phyloP scores from a whole-genome alignment of 2,329 filamentous ascomycete species.

The Cadophora sp. region DNA sequence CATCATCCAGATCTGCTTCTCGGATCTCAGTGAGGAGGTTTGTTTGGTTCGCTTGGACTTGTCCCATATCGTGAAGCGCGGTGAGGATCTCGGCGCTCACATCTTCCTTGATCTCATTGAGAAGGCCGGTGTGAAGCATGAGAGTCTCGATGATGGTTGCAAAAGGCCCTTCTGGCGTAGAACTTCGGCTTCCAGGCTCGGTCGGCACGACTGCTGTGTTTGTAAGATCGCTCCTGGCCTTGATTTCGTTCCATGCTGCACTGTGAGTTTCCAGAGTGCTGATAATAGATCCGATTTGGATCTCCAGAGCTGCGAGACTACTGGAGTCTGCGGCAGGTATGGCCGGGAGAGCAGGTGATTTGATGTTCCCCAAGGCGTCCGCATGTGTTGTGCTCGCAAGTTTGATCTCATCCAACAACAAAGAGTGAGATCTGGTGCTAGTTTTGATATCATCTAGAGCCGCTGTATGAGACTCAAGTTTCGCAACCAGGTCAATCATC shows the following conservation, averaged over 20 bases:
- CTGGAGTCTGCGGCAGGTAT: slow-evolving; percentile 5
- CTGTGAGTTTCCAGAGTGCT: slow-evolving; percentile 34
- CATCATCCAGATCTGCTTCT: slow-evolving; percentile 42
- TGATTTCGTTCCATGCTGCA: slow-evolving; percentile 32
- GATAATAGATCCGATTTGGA: slow-evolving; percentile 35
- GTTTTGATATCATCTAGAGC: background rate
- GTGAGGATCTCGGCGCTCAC: slow-evolving; percentile 44
- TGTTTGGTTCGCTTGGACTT: slow-evolving; percentile 34
- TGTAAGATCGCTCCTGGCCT: slow-evolving; percentile 3
- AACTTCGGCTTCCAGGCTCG: slow-evolving; percentile 3
- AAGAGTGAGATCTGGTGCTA: slow-evolving; percentile 18
- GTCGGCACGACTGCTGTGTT: slow-evolving; percentile 26
- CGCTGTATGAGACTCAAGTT: background rate
- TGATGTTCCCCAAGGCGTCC: slow-evolving; percentile 26
- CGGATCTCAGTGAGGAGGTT: slow-evolving; percentile 37
- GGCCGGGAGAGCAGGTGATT: slow-evolving; percentile 16
- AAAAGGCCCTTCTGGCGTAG: background rate
- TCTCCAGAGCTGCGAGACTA: slow-evolving; percentile 30
- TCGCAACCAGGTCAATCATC: slow-evolving; percentile 20
- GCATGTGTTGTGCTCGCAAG: slow-evolving; percentile 8
- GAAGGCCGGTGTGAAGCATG: slow-evolving; percentile 33
- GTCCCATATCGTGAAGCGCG: slow-evolving; percentile 39
- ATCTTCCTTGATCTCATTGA: slow-evolving; percentile 44
- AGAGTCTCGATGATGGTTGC: slow-evolving; percentile 29
- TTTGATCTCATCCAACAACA: slow-evolving; percentile 23